These are phyloP conservation scores for Turritis glabra DNA, from an alignment of 345 rosid genomes.

Conservation along the genomic window DNA sequence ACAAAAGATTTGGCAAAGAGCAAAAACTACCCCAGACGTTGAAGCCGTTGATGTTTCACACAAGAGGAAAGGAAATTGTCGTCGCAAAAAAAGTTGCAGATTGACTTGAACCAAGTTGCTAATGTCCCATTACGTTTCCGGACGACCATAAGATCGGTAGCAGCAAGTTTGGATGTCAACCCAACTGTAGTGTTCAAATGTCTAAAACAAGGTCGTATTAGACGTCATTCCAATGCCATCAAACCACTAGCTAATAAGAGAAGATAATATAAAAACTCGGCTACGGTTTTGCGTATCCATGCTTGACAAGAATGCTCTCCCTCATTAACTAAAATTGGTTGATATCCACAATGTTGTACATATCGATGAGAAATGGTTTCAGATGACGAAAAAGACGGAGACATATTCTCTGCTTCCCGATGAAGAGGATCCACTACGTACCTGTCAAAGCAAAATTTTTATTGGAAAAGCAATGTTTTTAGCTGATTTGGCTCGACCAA, in stretches of 20 bases:
- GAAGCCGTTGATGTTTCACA: background rate
- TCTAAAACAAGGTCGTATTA: background rate
- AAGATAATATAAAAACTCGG: background rate
- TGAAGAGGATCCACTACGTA: background rate
- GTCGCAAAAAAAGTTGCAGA: background rate
- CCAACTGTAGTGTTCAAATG: too few species aligned
- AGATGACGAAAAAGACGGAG: background rate
- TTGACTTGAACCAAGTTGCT: background rate
- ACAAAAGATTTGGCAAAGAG: background rate
- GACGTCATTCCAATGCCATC: background rate
- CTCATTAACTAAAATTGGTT: background rate
- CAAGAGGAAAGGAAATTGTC: background rate
- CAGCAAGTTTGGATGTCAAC: background rate
- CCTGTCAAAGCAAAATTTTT: background rate
- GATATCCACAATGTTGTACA: background rate
- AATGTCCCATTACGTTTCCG: background rate
- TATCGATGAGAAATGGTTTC: background rate
- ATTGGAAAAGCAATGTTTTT: background rate
- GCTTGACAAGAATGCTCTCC: background rate
- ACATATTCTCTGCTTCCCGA: background rate
- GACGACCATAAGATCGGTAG: background rate
- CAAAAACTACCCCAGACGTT: background rate
- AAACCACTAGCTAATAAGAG: background rate
- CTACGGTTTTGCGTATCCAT: background rate
- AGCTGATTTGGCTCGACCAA: too few species aligned